Conservation (phyloP, 768 basidiomycete genomes). For the Suillus americanus region DNA sequence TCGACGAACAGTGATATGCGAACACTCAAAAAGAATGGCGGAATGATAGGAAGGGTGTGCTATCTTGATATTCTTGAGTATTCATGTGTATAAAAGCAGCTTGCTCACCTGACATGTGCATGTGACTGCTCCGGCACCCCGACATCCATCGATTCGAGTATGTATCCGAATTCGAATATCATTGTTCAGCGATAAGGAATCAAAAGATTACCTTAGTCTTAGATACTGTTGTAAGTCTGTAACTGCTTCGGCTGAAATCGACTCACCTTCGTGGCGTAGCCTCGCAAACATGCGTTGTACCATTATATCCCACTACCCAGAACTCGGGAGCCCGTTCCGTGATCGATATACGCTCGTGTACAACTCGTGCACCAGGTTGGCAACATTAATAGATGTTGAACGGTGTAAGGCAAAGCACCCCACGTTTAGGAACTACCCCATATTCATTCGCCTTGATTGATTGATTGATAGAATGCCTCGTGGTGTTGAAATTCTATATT, state of each 20-base stretch:
- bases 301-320: background rate
- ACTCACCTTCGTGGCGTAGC: background rate
- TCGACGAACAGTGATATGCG: background rate
- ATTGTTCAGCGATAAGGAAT: background rate
- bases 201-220: background rate
- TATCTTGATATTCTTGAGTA: background rate
- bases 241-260: background rate
- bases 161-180: background rate
- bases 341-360: background rate
- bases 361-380: background rate
- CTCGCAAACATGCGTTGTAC: background rate
- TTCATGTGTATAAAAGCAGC: background rate
- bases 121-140: background rate
- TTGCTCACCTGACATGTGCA: conserved; percentile 1
- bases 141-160: background rate
- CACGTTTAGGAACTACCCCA: background rate
- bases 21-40: background rate
- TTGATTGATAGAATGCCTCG: background rate
- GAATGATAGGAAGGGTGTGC: background rate
- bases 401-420: too few species aligned
- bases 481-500: background rate
- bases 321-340: background rate
- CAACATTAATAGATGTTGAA: background rate
- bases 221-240: background rate
- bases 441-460: background rate